A percentile compares a stretch with the other conserved stretches of the same genome.
Evolutionary conservation across 2,329 filamentous ascomycete genomes (phyloP).

Genomic region (Fusarium illudens): DNA sequence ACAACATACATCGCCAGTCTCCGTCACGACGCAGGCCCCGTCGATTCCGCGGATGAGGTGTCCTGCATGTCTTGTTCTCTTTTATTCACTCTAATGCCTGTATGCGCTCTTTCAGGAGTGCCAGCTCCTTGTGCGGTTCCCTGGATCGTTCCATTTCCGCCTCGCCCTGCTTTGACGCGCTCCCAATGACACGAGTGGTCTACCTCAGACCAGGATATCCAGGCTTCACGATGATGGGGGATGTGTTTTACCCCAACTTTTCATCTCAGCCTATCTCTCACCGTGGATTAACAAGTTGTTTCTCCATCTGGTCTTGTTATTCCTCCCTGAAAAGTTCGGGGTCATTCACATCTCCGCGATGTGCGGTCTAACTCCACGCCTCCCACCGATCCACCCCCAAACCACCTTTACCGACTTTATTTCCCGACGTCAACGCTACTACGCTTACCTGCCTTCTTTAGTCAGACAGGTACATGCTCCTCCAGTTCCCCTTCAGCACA

Average conservation of each 20-base stretch:
- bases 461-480: neutral
- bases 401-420: conserved; percentile 1
- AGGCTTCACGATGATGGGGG: neutral
- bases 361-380: neutral
- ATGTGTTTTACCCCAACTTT: neutral
- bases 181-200: neutral
- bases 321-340: neutral
- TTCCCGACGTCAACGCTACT: neutral
- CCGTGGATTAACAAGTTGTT: neutral
- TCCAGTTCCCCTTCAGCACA: neutral
- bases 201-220: neutral
- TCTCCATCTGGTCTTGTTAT: neutral
- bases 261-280: neutral
- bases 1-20: neutral
- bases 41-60: neutral
- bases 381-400: neutral
- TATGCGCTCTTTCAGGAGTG: neutral
- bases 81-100: neutral
- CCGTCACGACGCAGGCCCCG: neutral
- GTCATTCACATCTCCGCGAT: neutral
- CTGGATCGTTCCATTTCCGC: neutral
- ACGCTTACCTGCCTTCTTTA: neutral
- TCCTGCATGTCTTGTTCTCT: neutral
- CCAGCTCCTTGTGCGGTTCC: neutral
- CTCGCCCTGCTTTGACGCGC: neutral